These are phyloP conservation scores for Seiridium unicorne DNA, from an alignment of 2,329 filamentous ascomycete species.

Conservation along the genomic window DNA sequence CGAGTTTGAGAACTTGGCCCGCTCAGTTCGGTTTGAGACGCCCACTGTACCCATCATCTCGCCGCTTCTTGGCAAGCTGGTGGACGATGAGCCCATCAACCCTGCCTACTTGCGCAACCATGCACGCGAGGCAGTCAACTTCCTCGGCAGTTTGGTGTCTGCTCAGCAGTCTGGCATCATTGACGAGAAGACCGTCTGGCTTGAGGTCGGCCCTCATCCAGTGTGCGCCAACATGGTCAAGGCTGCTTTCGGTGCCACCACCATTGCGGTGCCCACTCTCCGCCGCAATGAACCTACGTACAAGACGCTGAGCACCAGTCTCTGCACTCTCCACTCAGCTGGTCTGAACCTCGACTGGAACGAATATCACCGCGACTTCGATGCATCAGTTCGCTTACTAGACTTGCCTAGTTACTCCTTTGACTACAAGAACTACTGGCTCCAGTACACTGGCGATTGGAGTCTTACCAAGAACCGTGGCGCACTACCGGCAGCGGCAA, in stretches of 20 bases:
- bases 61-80: constrained; percentile 60
- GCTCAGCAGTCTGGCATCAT: constrained; percentile 59
- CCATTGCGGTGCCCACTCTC: constrained; percentile 57
- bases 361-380: constrained; percentile 64
- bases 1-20: constrained; percentile 54
- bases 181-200: constrained; percentile 65
- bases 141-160: constrained; percentile 59
- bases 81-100: constrained; percentile 56
- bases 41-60: constrained; percentile 64
- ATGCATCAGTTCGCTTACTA: constrained; percentile 56
- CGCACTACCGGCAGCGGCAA: constrained; percentile 40
- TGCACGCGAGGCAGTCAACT: constrained; percentile 68
- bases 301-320: constrained; percentile 58
- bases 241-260: constrained; percentile 54
- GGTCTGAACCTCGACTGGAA: constrained; percentile 64
- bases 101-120: constrained; percentile 64
- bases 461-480: constrained; percentile 65
- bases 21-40: constrained; percentile 51
- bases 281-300: constrained; percentile 62
- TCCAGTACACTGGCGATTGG: constrained; percentile 61
- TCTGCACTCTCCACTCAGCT: constrained; percentile 55
- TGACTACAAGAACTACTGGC: constrained; percentile 71
- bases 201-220: constrained; percentile 74
- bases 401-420: constrained; percentile 67
- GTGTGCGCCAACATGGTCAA: constrained; percentile 69